Base-by-base conservation (phyloP, 1,284 basidiomycete species). In the Cutaneotrichosporon cyanovorans region DNA sequence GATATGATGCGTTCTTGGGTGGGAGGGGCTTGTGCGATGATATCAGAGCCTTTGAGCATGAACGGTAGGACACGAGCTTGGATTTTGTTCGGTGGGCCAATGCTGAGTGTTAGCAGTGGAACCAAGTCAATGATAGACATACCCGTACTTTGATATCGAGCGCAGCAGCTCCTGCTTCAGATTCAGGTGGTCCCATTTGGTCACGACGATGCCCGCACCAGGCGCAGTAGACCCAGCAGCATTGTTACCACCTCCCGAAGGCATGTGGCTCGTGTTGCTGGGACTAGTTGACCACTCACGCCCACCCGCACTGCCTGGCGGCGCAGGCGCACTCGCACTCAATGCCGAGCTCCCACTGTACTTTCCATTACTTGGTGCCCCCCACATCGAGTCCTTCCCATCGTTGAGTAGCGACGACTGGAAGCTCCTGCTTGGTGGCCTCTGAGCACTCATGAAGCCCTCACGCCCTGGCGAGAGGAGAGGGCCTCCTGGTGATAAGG, bases 1-100 rank as follows among this genome's bases (percentile, higher is more conserved):
- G 90, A 89, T 25, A 93, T 92, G 62, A 98, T 97, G 38, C 93
- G 80, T 70, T 98, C 93, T 69, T 97, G 93, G 0, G 93, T 97
- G 0, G 93, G 92, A 36, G 93, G 93, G 11, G 93, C 93, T 73
- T 98, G 93, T 6, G 92, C 92, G 58, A 98, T 96, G 61, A 97
- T 93, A 62, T 98, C 95, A 36, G 87, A 82, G 9, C 90, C 68
- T 49, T 87, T 83, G 40, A 97, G 77, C 52, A 98, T 82, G 73
- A 95, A 96, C 1, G 93, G 93, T 46, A 98, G 76, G 34, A 93
- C 91, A 45, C 92, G 82, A 65, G 93, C 90, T 72, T 98, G 93
- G 54, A 97, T 95, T 76, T 97, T 98, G 73, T 96, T 97, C 5
- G 93, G 93, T 5, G 93, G 93, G 0, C 93, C 93, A 55, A 95